Evolutionary conservation across 2,329 filamentous ascomycete species (phyloP), one percentile per base, ranked within the genome.

Genomic region (Helminthosporium solani): DNA sequence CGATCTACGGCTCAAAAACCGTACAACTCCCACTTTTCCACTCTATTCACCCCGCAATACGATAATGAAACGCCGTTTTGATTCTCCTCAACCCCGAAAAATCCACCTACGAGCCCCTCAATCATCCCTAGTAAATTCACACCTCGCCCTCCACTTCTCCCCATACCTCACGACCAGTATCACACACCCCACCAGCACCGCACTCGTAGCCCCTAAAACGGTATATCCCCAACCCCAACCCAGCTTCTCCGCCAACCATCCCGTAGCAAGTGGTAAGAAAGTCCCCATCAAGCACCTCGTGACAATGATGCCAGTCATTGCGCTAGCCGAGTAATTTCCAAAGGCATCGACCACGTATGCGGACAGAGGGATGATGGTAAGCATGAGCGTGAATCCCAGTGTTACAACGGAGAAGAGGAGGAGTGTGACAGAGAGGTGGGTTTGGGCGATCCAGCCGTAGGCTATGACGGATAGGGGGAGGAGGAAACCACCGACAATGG

Each of bases 311-410:
- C 76, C 78, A 0, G 80, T 82, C 69, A 82, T 73, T 1, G 79
- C 79, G 9, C 78, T 81, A 0, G 80, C 80, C 1, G 79, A 76
- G 54, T 79, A 82, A 5, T 78, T 47, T 0, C 79, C 78, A 46
- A 77, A 80, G 0, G 79, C 78, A 48, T 83, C 80, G 2, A 83
- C 79, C 0, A 82, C 72, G 50, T 82, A 83, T 0, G 79, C 73
- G 45, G 74, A 76, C 2, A 82, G 45, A 0, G 80, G 79, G 16
- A 83, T 59, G 37, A 76, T 68, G 3, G 70, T 69, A 2, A 82
- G 60, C 39, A 78, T 66, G 2, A 79, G 60, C 3, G 72, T 67
- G 16, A 70, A 60, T 9, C 80, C 80, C 5, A 80, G 61, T 1
- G 77, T n/a, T 2, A 60, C 71, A 0, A 79, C 70, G 0, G 71